A percentile compares a stretch with the other conserved stretches of the same genome.
Evolutionary conservation across 2,329 filamentous ascomycete genomes (phyloP).

Genomic region (Sporothrix brasiliensis): DNA sequence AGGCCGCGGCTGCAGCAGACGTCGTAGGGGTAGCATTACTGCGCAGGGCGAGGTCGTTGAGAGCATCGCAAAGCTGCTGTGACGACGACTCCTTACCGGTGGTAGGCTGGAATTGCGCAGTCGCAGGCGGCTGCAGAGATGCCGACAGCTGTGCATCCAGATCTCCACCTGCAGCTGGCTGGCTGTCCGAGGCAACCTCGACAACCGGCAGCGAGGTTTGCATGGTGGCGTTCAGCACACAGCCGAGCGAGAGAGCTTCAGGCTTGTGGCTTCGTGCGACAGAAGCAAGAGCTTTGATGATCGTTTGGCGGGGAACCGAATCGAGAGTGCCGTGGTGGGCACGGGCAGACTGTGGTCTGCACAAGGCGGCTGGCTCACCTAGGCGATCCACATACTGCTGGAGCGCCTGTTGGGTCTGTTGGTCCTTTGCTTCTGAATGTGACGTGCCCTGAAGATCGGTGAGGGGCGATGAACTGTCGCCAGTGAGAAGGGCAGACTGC

Average conservation of each 20-base stretch:
- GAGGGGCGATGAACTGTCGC: neutral
- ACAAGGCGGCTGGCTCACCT: constrained; percentile 28
- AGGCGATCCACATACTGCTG: constrained; percentile 30
- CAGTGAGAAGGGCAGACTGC: neutral
- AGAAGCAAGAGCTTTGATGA: constrained; percentile 79
- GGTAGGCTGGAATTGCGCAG: constrained; percentile 8
- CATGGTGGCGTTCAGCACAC: constrained; percentile 56
- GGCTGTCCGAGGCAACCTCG: constrained; percentile 37
- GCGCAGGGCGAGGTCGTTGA: constrained; percentile 56
- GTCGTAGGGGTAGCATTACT: constrained; percentile 48
- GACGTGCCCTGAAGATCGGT: constrained; percentile 39
- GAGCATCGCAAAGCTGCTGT: constrained; percentile 65
- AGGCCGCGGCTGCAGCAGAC: constrained; percentile 43
- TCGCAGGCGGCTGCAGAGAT: constrained; percentile 9
- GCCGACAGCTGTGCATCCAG: constrained; percentile 35
- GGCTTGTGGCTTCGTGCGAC: constrained; percentile 63
- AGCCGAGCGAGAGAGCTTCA: constrained; percentile 63
- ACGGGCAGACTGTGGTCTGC: constrained; percentile 34
- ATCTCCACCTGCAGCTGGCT: constrained; percentile 37
- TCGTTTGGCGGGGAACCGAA: constrained; percentile 73
- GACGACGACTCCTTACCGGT: constrained; percentile 45
- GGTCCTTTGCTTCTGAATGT: constrained; percentile 8
- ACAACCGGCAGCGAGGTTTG: constrained; percentile 37
- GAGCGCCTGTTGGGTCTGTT: constrained; percentile 36
- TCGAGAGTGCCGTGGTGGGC: constrained; percentile 57